A percentile compares a stretch with the other conserved stretches of the same genome.
These are phyloP conservation scores for Arxiozyma telluris DNA, from an alignment of 1,139 yeast species.

Conservation along the genomic window DNA sequence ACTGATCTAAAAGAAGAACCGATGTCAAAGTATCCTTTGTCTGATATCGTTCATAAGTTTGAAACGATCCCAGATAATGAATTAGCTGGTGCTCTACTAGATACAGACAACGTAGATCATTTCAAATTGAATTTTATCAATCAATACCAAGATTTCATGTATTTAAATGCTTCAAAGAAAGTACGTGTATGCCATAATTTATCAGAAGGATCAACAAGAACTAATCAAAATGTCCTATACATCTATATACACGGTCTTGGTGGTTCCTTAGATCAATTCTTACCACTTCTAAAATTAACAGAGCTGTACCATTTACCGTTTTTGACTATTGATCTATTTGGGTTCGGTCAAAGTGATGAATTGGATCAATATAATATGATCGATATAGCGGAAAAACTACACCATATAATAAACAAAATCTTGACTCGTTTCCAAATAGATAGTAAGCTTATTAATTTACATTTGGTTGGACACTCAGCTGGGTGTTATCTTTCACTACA, in stretches of 20 bases:
- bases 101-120: constrained; percentile 12
- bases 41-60: constrained; percentile 14
- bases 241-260: constrained; percentile 63
- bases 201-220: background rate
- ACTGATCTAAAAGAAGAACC: constrained; percentile 15
- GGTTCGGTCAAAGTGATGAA: constrained; percentile 46
- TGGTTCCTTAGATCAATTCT: constrained; percentile 66
- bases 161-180: background rate
- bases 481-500: constrained; percentile 25
- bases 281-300: constrained; percentile 50
- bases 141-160: constrained; percentile 11
- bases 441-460: constrained; percentile 3
- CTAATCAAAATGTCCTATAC: constrained; percentile 19
- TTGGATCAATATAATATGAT: constrained; percentile 17
- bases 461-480: constrained; percentile 27
- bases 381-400: constrained; percentile 12
- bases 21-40: constrained; percentile 12
- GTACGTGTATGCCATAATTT: constrained; percentile 22
- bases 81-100: constrained; percentile 8
- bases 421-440: background rate
- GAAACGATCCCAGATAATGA: constrained; percentile 6
- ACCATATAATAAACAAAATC: constrained; percentile 4
- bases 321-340: constrained; percentile 56
- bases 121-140: constrained; percentile 17
- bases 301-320: constrained; percentile 41